phyloP scores from a whole-genome alignment of 345 rosid genomes.

The Durio zibethinus region DNA sequence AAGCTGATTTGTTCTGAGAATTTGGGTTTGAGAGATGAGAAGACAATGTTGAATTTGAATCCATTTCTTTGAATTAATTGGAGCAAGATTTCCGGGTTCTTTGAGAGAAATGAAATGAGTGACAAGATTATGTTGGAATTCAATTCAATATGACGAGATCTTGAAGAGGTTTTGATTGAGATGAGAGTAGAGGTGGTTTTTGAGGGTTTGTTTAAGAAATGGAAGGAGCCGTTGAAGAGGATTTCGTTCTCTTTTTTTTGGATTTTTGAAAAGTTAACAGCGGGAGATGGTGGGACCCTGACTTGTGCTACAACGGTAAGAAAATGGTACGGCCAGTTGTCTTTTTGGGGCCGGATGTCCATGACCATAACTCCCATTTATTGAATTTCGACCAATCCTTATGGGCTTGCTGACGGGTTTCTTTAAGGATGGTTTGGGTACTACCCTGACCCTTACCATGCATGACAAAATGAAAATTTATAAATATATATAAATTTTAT shows the following conservation, averaged over 20 bases:
- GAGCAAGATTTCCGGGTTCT: neutral
- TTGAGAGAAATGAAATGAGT: neutral
- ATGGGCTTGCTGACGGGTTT: too few relatives aligned
- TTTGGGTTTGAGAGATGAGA: slow-evolving; percentile 25
- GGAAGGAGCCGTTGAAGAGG: slow-evolving; percentile 41
- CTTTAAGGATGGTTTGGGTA: too few relatives aligned
- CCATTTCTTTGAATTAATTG: slow-evolving; percentile 31
- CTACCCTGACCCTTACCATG: too few relatives aligned
- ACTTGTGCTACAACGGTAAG: slow-evolving; percentile 35
- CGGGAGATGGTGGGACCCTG: slow-evolving; percentile 11
- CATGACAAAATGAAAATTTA: too few relatives aligned
- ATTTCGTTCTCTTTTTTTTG: neutral
- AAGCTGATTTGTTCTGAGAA: slow-evolving; percentile 54
- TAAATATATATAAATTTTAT: too few relatives aligned
- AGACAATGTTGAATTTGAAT: slow-evolving; percentile 24
- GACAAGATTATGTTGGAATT: neutral
- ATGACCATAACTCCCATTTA: too few relatives aligned
- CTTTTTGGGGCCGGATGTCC: too few relatives aligned
- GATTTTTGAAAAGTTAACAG: slow-evolving; percentile 19
- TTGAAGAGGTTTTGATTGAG: neutral
- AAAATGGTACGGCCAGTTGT: neutral
- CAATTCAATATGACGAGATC: neutral
- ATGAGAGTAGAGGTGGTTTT: neutral
- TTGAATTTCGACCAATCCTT: neutral
- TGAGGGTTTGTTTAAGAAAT: neutral